These are phyloP conservation scores for Claviceps sp. DNA, from an alignment of 2,329 filamentous ascomycete genomes.

Conservation along the genomic window DNA sequence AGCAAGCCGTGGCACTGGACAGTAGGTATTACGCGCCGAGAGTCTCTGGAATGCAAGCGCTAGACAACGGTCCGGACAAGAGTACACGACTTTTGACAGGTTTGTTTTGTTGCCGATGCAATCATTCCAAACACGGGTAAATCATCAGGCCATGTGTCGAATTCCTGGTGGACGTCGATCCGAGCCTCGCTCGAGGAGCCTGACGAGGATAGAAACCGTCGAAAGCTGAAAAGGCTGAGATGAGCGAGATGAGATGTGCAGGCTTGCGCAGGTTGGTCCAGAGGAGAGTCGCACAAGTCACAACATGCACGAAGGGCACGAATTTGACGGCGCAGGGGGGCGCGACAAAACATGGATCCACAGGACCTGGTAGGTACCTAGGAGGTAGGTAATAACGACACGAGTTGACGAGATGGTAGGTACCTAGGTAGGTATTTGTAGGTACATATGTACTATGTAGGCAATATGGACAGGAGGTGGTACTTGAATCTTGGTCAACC, in stretches of 20 bases:
- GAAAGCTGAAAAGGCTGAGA: neutral
- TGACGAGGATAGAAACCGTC: neutral
- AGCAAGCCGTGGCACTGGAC: neutral
- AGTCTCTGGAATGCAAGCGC: constrained; percentile 1
- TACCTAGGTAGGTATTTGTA: neutral
- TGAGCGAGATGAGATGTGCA: neutral
- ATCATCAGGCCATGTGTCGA: neutral
- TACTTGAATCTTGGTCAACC: too few species aligned
- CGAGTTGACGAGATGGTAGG: neutral
- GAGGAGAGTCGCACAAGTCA: neutral
- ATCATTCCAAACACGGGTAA: neutral
- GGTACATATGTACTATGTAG: neutral
- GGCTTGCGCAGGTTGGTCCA: neutral
- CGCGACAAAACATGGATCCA: neutral
- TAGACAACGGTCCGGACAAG: neutral
- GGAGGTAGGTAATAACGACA: neutral
- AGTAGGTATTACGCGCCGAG: neutral
- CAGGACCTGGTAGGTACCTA: neutral
- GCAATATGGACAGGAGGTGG: too few species aligned
- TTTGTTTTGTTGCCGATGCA: neutral
- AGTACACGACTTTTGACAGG: neutral
- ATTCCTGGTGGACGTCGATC: neutral
- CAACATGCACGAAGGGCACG: neutral
- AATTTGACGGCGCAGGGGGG: neutral
- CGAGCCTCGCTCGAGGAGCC: neutral